Evolutionary conservation across 768 basidiomycete genomes (phyloP).

Genomic region (Fomitopsis pulvina): DNA sequence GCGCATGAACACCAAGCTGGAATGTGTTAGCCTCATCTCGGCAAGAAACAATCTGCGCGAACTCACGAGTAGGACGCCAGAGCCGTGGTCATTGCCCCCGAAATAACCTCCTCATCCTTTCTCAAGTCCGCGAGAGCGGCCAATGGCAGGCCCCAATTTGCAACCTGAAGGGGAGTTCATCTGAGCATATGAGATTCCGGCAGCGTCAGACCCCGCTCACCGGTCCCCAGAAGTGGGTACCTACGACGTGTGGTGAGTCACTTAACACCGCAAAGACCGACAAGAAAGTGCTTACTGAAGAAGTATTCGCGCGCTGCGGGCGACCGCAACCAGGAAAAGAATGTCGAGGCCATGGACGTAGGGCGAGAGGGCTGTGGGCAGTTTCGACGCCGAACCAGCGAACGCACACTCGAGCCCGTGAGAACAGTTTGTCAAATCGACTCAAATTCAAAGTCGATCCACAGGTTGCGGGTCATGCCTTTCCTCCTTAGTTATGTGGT

Average conservation of each 20-base stretch:
- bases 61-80: slow-evolving; percentile 90
- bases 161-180: slow-evolving; percentile 49
- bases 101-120: slow-evolving; percentile 96
- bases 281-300: slow-evolving; percentile 61
- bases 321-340: slow-evolving; percentile 85
- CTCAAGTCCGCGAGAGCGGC: slow-evolving; percentile 87
- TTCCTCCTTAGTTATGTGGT: too few relatives aligned
- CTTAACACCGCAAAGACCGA: background rate
- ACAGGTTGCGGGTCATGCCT: too few relatives aligned
- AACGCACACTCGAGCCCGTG: slow-evolving; percentile 1
- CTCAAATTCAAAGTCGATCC: background rate
- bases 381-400: background rate
- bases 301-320: slow-evolving; percentile 92
- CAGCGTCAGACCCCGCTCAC: slow-evolving; percentile 42
- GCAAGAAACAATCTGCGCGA: background rate
- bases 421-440: background rate
- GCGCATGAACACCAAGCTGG: slow-evolving; percentile 83
- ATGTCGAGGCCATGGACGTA: slow-evolving; percentile 70
- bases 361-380: background rate
- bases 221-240: slow-evolving; percentile 98
- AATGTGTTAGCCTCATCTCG: slow-evolving; percentile 2
- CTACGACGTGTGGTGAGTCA: slow-evolving; percentile 32
- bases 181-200: background rate
- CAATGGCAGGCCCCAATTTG: slow-evolving; percentile 97
- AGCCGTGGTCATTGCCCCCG: slow-evolving; percentile 93